Base-by-base conservation (phyloP, 352 stramenopile species). In the Pilasporangium apinafurcum region DNA sequence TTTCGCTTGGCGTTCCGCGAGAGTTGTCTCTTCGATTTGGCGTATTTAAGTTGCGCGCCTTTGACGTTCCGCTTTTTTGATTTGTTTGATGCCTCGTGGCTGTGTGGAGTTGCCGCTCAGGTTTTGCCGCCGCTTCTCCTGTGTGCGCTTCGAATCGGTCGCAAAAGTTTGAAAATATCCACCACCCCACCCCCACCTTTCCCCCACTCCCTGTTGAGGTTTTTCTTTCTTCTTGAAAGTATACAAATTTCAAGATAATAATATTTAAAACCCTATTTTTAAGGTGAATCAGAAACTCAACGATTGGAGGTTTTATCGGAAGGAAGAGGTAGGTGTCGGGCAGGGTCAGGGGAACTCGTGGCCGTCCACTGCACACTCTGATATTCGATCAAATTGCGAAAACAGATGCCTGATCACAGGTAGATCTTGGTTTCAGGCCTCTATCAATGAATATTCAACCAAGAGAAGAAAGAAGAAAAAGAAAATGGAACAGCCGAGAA, bases 241-340 rank as follows among this genome's bases (percentile, higher is more conserved):
- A 37, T 37, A 37, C 32, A 16, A 24, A 24, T 3, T 2, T 0
- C 6, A 20, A 26, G 3, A 24, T 3, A 36, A 22, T 24, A 43
- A 32, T 32, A 27, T 0, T 5, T 34, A 46, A 47, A 53, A 60
- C 47, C 45, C 47, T 16, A 30, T 5, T 3, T 9, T 3, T 12
- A 28, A 60, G 52, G 52, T 60, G 38, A 34, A 43, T 26, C 5
- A 28, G 16, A 16, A 13, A 18, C 38, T 26, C 66, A 50, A 56
- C 59, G 62, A 78, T 78, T 78, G 62, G 59, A 57, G 51, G 51
- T 51, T 48, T 53, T 48, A 18, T 48, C n/a, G 24, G 3, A 31
- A 34, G 20, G 62, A 78, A 78, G 48, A 59, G 66, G 48, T 75
- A 70, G 66, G 66, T 60, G 49, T 72, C 31, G 66, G 65, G 56